These are phyloP conservation scores for Dictyostelium discoideum DNA, from an alignment of 78 protist genomes.

Conservation along the genomic window DNA sequence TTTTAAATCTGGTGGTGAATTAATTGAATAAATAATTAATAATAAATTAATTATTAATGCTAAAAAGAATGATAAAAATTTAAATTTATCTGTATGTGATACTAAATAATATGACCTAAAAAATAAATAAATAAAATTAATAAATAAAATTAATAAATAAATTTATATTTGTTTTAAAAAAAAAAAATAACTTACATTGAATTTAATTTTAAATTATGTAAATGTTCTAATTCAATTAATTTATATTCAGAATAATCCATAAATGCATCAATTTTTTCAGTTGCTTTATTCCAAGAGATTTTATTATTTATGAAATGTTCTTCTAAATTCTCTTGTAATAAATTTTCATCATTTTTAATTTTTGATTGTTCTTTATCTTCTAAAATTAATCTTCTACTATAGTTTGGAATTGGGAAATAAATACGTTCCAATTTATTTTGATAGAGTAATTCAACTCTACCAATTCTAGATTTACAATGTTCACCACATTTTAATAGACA, in stretches of 20 bases:
- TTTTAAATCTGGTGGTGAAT: not conserved
- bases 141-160: not conserved
- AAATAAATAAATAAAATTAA: not conserved
- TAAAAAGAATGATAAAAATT: slow-evolving; percentile 19
- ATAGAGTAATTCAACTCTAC: slow-evolving; percentile 75
- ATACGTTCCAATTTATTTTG: slow-evolving; percentile 61
- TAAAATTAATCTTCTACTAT: slow-evolving; percentile 23
- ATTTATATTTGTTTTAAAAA: not conserved
- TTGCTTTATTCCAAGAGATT: slow-evolving; percentile 73
- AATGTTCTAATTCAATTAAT: slow-evolving; percentile 69
- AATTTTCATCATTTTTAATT: slow-evolving; percentile 66
- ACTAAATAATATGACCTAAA: slow-evolving; percentile 29
- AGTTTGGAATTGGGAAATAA: slow-evolving; percentile 80
- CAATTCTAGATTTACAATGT: slow-evolving; percentile 75
- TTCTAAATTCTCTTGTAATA: slow-evolving; percentile 64
- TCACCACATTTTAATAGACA: slow-evolving; percentile 75
- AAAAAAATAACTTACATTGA: not conserved
- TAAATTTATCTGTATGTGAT: slow-evolving; percentile 36
- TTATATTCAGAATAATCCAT: slow-evolving; percentile 77
- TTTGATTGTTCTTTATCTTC: slow-evolving; percentile 66
- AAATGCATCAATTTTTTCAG: slow-evolving; percentile 74
- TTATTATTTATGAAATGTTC: slow-evolving; percentile 45
- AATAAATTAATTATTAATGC: slow-evolving; percentile 70
- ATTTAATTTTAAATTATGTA: slow-evolving; percentile 19
- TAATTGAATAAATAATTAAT: slow-evolving; percentile 19